Evolutionary conservation across 2,329 filamentous ascomycete genomes (phyloP), one percentile per base, ranked within the genome.

Genomic region (Penicillium sp.): DNA sequence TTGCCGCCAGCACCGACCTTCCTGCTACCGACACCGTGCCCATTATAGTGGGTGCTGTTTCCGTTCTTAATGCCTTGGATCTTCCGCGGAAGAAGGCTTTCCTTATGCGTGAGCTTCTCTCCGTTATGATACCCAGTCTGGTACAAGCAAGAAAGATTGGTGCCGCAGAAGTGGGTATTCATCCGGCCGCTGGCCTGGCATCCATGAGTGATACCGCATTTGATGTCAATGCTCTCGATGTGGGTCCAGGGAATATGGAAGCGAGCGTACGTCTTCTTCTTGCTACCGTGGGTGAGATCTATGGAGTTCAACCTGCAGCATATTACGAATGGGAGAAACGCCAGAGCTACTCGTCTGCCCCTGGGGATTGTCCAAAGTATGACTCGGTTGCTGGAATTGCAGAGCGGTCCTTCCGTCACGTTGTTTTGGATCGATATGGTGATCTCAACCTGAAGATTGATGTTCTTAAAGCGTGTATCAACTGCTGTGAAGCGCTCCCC

Each of bases 131-230:
- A 45, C 86, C 85, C 29, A 90, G 88, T 2, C 78, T 98, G 7
- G 86, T 95, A 4, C 89, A 96, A 69, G 93, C 93, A 13, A 82
- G 93, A 33, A 96, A 95, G 41, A 81, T 92, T 42, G 92, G 92
- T 28, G 93, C 93, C 35, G 91, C 93, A n/a, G 93, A 97, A 65
- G 88, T 93, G 63, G 93, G 92, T 3, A 89, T 98, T 31, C 92
- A 97, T 71, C 93, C 93, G 35, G 92, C 92, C 15, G 89, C 92
- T 8, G 91, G 89, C 0, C 75, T 96, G 44, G 84, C 89, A 24
- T 84, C 86, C 10, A 74, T 93, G 27, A 86, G 83, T 49, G 68
- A 72, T 56, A 74, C 80, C 9, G 63, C 69, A 13, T 72, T 73
- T 56, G 68, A 72, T 54, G 68, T 74, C 23, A 73, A 73, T 55